These are phyloP conservation scores for Phylloporus sp. DNA, from an alignment of 768 basidiomycete species.

Conservation along the genomic window DNA sequence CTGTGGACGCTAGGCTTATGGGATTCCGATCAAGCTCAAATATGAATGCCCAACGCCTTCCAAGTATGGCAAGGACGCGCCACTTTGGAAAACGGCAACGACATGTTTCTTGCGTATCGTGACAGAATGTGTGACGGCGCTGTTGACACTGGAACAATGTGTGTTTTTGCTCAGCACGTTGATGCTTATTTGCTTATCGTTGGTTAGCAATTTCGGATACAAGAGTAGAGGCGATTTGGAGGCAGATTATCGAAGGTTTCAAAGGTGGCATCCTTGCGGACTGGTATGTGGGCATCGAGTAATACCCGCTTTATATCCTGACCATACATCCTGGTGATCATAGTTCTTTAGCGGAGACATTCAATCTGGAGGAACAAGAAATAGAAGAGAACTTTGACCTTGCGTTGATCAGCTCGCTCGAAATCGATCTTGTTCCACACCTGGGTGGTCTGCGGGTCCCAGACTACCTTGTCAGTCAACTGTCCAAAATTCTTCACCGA, in stretches of 20 bases:
- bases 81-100: conserved; percentile 96
- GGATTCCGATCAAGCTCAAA: conserved; percentile 89
- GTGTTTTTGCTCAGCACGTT: conserved; percentile 9
- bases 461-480: conserved; percentile 61
- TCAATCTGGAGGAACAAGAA: conserved; percentile 63
- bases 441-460: conserved; percentile 67
- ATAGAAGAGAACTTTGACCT: conserved; percentile 84
- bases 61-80: conserved; percentile 80
- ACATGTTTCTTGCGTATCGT: conserved; percentile 70
- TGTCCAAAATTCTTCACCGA: conserved; percentile 68
- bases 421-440: conserved; percentile 76
- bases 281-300: conserved; percentile 50
- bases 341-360: conserved; percentile 57
- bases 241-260: conserved; percentile 77
- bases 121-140: conserved; percentile 55
- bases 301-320: background rate
- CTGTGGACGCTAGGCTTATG: conserved; percentile 59
- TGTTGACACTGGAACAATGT: conserved; percentile 53
- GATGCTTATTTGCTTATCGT: background rate
- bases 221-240: conserved; percentile 80
- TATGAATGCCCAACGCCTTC: conserved; percentile 91
- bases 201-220: conserved; percentile 53
- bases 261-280: conserved; percentile 79
- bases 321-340: background rate
- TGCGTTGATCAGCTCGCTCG: conserved; percentile 70